Evolutionary conservation across 129 eudicot genomes (phyloP).

Genomic region (Daucus carota): DH1_v3.0 NC_030381.2:47727001-47727500

Average conservation of each 20-base stretch:
- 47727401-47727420: conserved; percentile 13
- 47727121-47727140: too few relatives aligned
- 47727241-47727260: background rate
- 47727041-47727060: too few relatives aligned
- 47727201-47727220: background rate
- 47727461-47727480: conserved; percentile 74
- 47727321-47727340: background rate
- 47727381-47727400: background rate
- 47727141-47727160: too few relatives aligned
- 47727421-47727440: conserved; percentile 45
- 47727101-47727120: too few relatives aligned
- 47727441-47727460: conserved; percentile 52
- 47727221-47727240: background rate
- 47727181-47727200: background rate
- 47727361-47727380: background rate
- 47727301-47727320: background rate
- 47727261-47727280: conserved; percentile 4
- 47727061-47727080: too few relatives aligned
- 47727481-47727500: conserved; percentile 69
- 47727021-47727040: too few relatives aligned
- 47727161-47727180: too few relatives aligned
- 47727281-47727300: background rate
- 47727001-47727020: too few relatives aligned
- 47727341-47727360: background rate
- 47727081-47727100: too few relatives aligned